phyloP scores from a whole-genome alignment of 1,284 basidiomycete genomes.

The Cutaneotrichosporon dermatis region DNA sequence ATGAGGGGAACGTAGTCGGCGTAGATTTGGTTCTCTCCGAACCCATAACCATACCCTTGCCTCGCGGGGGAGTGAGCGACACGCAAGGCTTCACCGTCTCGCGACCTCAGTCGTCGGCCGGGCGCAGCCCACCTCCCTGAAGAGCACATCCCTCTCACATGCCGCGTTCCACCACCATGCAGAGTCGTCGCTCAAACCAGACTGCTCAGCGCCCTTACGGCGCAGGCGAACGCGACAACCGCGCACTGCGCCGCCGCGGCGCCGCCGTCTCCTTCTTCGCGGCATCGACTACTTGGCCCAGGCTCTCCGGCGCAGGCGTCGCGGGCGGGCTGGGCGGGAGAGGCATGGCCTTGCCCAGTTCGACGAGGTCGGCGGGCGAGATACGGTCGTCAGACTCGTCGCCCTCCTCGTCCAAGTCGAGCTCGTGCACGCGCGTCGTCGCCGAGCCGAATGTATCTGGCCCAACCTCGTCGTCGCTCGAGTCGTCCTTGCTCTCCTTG shows the following conservation, averaged over 20 bases:
- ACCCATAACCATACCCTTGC: too few species aligned
- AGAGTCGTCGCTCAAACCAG: too few species aligned
- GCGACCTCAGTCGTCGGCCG: too few species aligned
- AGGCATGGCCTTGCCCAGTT: slow-evolving; percentile 3
- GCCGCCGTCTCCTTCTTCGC: background rate
- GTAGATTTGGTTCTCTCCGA: too few species aligned
- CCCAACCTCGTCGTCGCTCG: background rate
- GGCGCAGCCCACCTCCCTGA: too few species aligned
- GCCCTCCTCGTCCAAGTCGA: background rate
- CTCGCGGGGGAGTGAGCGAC: too few species aligned
- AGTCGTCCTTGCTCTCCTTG: too few species aligned
- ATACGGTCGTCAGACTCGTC: background rate
- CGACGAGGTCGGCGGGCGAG: background rate
- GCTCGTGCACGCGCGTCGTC: background rate
- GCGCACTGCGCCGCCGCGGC: slow-evolving; percentile 4
- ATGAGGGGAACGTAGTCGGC: too few species aligned
- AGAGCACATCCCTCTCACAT: too few species aligned
- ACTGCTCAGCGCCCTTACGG: too few species aligned
- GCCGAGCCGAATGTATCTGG: background rate
- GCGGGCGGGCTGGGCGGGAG: slow-evolving; percentile 5
- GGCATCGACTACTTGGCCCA: background rate
- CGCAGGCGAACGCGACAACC: background rate
- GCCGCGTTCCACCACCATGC: too few species aligned
- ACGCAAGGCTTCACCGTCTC: too few species aligned
- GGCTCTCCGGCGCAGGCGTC: background rate